phyloP scores from a whole-genome alignment of 2,329 filamentous ascomycete genomes.

The Endocalyx cinctus region DNA sequence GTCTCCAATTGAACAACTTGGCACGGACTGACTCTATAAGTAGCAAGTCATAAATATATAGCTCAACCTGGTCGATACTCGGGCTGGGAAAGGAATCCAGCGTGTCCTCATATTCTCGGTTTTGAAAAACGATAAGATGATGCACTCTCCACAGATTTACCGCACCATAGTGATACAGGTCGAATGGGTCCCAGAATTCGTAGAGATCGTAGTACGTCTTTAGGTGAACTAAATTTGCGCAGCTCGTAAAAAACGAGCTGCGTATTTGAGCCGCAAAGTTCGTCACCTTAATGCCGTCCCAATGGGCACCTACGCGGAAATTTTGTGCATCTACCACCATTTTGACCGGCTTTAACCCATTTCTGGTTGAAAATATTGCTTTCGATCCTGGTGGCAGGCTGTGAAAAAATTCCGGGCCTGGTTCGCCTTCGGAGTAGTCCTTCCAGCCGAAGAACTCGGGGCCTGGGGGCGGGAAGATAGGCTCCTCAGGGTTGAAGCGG shows the following conservation, averaged over 20 bases:
- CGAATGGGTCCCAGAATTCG: conserved; percentile 42
- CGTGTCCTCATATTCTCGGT: no score
- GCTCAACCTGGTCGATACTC: no score
- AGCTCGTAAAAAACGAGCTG: conserved; percentile 4
- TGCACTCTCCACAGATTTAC: no score
- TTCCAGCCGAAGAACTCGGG: conserved; percentile 1
- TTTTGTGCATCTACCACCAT: conserved; percentile 21
- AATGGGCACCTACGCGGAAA: conserved; percentile 29
- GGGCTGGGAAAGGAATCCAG: no score
- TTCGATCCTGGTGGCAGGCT: conserved; percentile 3
- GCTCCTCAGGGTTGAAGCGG: conserved; percentile 11
- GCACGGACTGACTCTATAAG: no score
- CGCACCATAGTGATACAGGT: conserved; percentile 43
- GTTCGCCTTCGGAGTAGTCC: conserved; percentile 13
- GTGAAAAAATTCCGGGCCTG: conserved; percentile 15
- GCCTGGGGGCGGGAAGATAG: conserved; percentile 8
- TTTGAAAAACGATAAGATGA: no score
- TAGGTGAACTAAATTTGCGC: conserved; percentile 10
- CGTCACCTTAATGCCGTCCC: conserved; percentile 34
- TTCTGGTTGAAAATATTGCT: conserved; percentile 36
- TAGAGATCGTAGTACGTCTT: conserved; percentile 38
- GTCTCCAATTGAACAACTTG: no score
- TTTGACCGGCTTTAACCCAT: conserved; percentile 26
- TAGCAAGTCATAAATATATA: no score
- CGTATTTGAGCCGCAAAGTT: conserved; percentile 14